A percentile compares a stretch with the other conserved stretches of the same genome.
phyloP scores from a whole-genome alignment of 2,329 filamentous ascomycete genomes.

The Xylaria sp. region DNA sequence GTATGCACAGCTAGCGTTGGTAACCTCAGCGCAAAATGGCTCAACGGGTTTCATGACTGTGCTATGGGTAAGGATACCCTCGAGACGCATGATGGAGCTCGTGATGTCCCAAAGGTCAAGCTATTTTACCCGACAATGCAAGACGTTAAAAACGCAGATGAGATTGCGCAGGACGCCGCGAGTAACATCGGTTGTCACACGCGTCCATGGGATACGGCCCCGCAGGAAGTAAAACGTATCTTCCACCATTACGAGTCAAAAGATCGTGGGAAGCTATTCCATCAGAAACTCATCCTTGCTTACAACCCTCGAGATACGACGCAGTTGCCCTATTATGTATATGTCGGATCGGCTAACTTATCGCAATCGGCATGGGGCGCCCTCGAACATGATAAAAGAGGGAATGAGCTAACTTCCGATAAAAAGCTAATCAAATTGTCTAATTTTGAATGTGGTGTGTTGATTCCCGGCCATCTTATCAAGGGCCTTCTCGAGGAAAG shows the following conservation, averaged over 20 bases:
- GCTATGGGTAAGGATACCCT: constrained; percentile 35
- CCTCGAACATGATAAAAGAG: constrained; percentile 39
- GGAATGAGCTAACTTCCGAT: constrained; percentile 38
- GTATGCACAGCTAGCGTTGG: constrained; percentile 42
- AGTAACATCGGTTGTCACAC: constrained; percentile 43
- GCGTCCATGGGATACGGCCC: constrained; percentile 38
- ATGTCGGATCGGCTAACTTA: constrained; percentile 44
- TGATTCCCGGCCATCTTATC: constrained; percentile 40
- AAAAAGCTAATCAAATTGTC: constrained; percentile 40
- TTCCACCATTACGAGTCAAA: constrained; percentile 43
- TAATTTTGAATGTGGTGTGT: constrained; percentile 44
- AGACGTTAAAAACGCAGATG: constrained; percentile 35
- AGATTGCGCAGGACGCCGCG: constrained; percentile 35
- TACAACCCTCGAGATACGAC: constrained; percentile 30
- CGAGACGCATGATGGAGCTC: constrained; percentile 12
- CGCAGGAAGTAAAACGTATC: constrained; percentile 35
- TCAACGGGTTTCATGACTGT: constrained; percentile 41
- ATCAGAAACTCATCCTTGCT: constrained; percentile 42
- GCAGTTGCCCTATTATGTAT: constrained; percentile 39
- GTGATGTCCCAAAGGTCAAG: constrained; percentile 33
- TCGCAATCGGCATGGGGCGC: constrained; percentile 42
- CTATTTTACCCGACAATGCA: constrained; percentile 41
- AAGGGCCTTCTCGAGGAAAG: constrained; percentile 37
- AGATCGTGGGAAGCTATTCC: constrained; percentile 42
- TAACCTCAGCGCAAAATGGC: constrained; percentile 40